Evolutionary conservation across 495 filamentous ascomycete genomes (phyloP), one percentile per base, ranked within the genome.

Genomic region (Choiromyces venosus): DNA sequence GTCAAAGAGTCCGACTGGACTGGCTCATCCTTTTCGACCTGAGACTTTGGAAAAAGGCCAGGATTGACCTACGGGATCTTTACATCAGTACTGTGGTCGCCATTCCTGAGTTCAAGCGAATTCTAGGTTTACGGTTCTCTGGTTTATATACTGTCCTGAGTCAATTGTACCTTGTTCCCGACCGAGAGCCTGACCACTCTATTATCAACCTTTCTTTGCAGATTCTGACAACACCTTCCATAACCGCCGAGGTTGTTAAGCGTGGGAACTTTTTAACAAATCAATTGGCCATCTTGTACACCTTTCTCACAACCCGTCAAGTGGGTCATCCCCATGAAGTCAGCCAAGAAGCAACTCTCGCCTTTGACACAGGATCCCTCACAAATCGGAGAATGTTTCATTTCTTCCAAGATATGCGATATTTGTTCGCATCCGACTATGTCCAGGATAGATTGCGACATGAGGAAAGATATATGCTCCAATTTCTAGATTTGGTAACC

Each of bases 21-120:
- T 97, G 92, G 91, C 86, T 98, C 82, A 91, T 99, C 61, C 86
- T 99, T n/a, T 99, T 94, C 82, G 95, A 99, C 80, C 84, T 99
- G 52, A 85, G 95, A 69, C 85, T 99, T 83, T 99, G 95, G 95
- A 99, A 99, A 84, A 94, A 92, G 81, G 89, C 93, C 10, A 89
- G 95, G 19, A 92, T 92, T 61, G 91, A 96, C 77, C 85, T 99
- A 68, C 91, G 96, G 18, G 93, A 97, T 73, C 87, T 99, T 9
- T 97, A 97, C 82, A 97, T 99, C 77, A 93, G 91, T 44, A 98
- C 96, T 14, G 94, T 98, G 29, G 93, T 99, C 61, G 92, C 92
- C 10, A 92, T 97, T 69, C 94, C 94, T 14, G 86, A 93, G 76
- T 98, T 98, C 87, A 99, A 98, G 84, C 90, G 96, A n/a, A 88